Evolutionary conservation across 2,329 filamentous ascomycete species (phyloP).

Genomic region (Calonectria honghensis): DNA sequence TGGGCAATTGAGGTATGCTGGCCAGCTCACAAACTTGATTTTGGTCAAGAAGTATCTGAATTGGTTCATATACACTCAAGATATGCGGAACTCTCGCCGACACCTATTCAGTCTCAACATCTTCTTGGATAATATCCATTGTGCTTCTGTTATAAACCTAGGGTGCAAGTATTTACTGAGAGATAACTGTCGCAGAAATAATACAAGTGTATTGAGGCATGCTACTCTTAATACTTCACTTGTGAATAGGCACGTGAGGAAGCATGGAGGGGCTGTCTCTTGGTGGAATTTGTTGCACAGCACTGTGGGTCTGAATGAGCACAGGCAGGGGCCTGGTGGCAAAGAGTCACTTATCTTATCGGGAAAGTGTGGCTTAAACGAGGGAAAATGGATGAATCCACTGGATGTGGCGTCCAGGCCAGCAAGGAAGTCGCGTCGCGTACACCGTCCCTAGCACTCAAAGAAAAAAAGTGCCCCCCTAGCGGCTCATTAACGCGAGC

Average conservation of each 20-base stretch:
- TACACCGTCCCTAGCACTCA: slow-evolving; percentile 25
- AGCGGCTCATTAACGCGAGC: slow-evolving; percentile 38
- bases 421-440: slow-evolving; percentile 39
- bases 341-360: slow-evolving; percentile 28
- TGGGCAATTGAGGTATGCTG: too few species aligned
- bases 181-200: slow-evolving; percentile 43
- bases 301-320: background rate
- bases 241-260: slow-evolving; percentile 39
- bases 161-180: slow-evolving; percentile 40
- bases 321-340: background rate
- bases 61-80: too few species aligned
- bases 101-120: background rate
- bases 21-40: too few species aligned
- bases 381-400: background rate
- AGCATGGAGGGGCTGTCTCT: background rate
- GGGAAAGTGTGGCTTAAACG: background rate
- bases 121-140: slow-evolving; percentile 74
- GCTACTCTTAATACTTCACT: slow-evolving; percentile 51
- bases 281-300: background rate
- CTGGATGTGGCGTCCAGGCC: background rate
- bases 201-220: slow-evolving; percentile 43
- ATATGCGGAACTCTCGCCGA: too few species aligned
- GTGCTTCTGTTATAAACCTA: slow-evolving; percentile 70
- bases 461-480: slow-evolving; percentile 26
- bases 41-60: too few species aligned